phyloP scores from a whole-genome alignment of 208 protist genomes.

The Jaenimonas drosophilae region DNA sequence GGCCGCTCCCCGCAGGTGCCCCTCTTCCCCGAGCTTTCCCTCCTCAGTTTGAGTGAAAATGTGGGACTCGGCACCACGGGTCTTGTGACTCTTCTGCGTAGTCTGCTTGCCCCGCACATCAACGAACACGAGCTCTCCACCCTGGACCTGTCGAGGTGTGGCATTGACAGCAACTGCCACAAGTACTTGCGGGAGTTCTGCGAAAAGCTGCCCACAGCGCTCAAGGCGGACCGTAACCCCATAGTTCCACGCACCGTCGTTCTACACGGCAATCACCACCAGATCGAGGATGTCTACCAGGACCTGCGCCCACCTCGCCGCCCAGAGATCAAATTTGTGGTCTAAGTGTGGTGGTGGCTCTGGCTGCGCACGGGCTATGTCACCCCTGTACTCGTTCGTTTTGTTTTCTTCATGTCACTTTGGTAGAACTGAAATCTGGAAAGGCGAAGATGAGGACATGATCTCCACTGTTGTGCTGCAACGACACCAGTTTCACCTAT shows the following conservation, averaged over 20 bases:
- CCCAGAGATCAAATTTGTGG: background rate
- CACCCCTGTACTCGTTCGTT: background rate
- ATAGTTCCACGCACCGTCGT: constrained; percentile 39
- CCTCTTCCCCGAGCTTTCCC: constrained; percentile 50
- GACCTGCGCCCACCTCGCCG: background rate
- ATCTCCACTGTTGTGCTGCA: background rate
- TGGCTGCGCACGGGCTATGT: background rate
- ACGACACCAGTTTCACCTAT: background rate
- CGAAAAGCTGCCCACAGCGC: constrained; percentile 12
- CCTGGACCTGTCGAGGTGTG: constrained; percentile 69
- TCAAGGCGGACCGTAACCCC: constrained; percentile 12
- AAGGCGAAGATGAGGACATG: no score
- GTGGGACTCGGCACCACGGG: constrained; percentile 42
- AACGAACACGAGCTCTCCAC: constrained; percentile 25
- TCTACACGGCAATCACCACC: constrained; percentile 54
- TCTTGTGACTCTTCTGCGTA: constrained; percentile 40
- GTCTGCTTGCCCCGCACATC: constrained; percentile 44
- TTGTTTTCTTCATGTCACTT: no score
- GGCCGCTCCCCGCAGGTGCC: constrained; percentile 15
- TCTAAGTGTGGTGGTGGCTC: background rate
- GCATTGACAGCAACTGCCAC: constrained; percentile 20
- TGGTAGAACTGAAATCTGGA: no score
- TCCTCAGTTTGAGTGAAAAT: constrained; percentile 78
- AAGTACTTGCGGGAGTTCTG: constrained; percentile 42
- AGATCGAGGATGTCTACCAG: constrained; percentile 6